phyloP scores from a whole-genome alignment of 352 stramenopile genomes.

The Globisporangium ultimum region DNA sequence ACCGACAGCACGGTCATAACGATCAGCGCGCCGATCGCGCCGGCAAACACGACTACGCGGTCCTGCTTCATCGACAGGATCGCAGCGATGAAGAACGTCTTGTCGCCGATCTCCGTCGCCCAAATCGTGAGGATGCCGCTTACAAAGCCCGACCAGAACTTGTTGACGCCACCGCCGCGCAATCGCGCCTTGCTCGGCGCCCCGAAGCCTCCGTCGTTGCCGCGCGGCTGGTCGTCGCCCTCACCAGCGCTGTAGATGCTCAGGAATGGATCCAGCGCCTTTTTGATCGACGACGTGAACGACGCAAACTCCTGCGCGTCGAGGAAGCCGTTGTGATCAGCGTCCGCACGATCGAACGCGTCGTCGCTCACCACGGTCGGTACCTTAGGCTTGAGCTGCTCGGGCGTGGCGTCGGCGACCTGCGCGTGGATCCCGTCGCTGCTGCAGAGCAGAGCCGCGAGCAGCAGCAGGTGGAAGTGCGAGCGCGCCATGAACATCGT shows the following conservation, averaged over 20 bases:
- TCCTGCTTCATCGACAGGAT: constrained; percentile 97
- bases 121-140: constrained; percentile 95
- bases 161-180: constrained; percentile 45
- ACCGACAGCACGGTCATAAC: constrained; percentile 98
- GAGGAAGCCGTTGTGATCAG: constrained; percentile 67
- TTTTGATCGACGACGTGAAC: constrained; percentile 54
- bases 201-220: neutral
- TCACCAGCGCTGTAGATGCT: constrained; percentile 19
- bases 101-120: constrained; percentile 98
- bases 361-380: constrained; percentile 22
- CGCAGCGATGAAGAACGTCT: constrained; percentile 99
- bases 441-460: constrained; percentile 17
- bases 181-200: constrained; percentile 19
- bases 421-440: constrained; percentile 2
- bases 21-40: constrained; percentile 92
- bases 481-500: constrained; percentile 15
- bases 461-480: constrained; percentile 17
- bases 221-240: constrained; percentile 11
- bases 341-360: constrained; percentile 64
- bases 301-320: constrained; percentile 61
- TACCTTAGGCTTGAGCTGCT: constrained; percentile 14
- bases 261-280: constrained; percentile 51
- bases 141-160: constrained; percentile 86
- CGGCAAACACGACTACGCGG: constrained; percentile 94
- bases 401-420: constrained; percentile 9